A percentile compares a stretch with the other conserved stretches of the same genome.
Conservation (phyloP, 371 early-diverging fungal genomes). For the Rhizopus stolonifer region DNA sequence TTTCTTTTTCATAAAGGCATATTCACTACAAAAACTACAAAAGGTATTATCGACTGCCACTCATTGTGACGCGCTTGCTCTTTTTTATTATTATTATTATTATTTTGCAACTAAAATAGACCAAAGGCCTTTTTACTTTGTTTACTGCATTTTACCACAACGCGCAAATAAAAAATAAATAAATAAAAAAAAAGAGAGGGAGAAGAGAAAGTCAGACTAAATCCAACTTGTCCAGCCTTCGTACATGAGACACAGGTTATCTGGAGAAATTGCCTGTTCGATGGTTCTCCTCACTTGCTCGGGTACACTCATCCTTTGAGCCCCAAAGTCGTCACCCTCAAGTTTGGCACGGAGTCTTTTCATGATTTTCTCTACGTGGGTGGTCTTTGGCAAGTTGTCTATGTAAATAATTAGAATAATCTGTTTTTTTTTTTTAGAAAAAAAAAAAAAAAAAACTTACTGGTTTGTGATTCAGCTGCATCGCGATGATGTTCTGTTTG, state of each 20-base stretch:
- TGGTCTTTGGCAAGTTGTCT: slow-evolving; percentile 34
- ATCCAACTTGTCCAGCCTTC: slow-evolving; percentile 66
- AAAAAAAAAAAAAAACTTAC: slow-evolving; percentile 10
- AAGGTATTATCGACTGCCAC: too few relatives aligned
- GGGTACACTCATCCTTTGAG: slow-evolving; percentile 51
- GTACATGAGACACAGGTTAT: slow-evolving; percentile 62
- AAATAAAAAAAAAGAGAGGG: too few relatives aligned
- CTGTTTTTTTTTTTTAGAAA: neutral
- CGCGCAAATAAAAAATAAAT: too few relatives aligned
- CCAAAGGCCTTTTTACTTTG: too few relatives aligned
- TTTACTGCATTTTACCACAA: too few relatives aligned
- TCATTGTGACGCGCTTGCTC: too few relatives aligned
- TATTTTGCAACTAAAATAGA: too few relatives aligned
- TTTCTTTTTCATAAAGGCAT: too few relatives aligned
- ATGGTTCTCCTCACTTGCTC: slow-evolving; percentile 62
- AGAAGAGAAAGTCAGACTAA: slow-evolving; percentile 18
- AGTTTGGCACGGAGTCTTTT: slow-evolving; percentile 66
- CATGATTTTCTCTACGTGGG: slow-evolving; percentile 62
- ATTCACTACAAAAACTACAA: too few relatives aligned
- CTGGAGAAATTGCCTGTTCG: slow-evolving; percentile 54
- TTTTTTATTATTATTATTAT: too few relatives aligned
- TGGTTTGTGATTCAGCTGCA: slow-evolving; percentile 2
- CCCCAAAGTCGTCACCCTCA: slow-evolving; percentile 66
- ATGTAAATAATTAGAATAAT: neutral
- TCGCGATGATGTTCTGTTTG: too few relatives aligned